Base-by-base conservation (phyloP, 495 filamentous ascomycete species). In the Penicillium goetzii region DNA sequence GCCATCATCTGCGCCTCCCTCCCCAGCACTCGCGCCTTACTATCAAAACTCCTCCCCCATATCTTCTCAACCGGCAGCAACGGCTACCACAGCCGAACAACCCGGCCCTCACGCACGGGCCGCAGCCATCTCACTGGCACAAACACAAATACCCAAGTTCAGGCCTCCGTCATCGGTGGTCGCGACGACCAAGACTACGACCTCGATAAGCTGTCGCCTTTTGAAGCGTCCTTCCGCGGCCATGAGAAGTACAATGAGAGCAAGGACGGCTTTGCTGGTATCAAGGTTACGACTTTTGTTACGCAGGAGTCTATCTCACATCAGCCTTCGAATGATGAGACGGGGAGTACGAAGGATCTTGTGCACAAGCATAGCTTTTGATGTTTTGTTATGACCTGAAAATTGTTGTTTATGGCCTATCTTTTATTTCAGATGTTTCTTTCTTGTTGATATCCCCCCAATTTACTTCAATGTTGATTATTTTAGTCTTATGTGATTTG, bases 1-100 rank as follows among this genome's bases (percentile, higher is more conserved):
- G 85, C 83, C 33, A 84, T 87, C 40, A 83, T 82, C 58, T 86
- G 83, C 66, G 79, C 81, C 57, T 85, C 78, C 63, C 79, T 87
- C 19, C 83, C 85, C n/a, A 82, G 80, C 25, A 78, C 84, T 5
- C 77, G 83, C 7, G 81, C 84, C 14, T 74, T 87, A 17, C 60
- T 86, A 23, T 74, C 78, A 10, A 73, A 70, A 21, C 66, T 81
- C 57, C 59, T 78, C 43, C 70, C 75, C 7, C 72, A 74, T 28
- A 51, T 77, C 62, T 76, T 75, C 69, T 76, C 71, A 9, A 74
- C 69, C 41, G 41, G 73, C 49, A 66, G 68, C 74, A 64, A 72
- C 61, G 69, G 64, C 68, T 61, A 72, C 54, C 65, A 61, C 57
- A 69, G 68, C 72, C 65, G 60, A 15, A 72, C 62, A 23, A 71